These are phyloP conservation scores for Colletotrichum tabaci DNA, from an alignment of 2,329 filamentous ascomycete species.

Conservation along the genomic window DNA sequence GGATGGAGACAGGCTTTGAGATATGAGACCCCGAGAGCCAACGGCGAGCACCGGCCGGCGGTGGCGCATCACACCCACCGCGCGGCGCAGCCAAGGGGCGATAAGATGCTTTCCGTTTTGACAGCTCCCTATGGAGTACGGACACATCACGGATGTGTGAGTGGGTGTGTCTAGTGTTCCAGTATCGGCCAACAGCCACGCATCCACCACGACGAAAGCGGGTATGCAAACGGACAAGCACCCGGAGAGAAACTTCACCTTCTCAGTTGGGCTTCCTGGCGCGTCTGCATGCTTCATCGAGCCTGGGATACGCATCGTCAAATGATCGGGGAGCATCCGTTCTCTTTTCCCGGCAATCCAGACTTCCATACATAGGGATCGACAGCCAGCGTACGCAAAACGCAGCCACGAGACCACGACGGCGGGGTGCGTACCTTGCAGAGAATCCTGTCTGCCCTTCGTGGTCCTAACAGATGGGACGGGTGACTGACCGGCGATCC, in stretches of 20 bases:
- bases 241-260: constrained; percentile 15
- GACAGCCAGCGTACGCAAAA: constrained; percentile 29
- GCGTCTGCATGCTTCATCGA: not conserved
- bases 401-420: constrained; percentile 33
- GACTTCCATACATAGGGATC: constrained; percentile 32
- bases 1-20: constrained; percentile 1
- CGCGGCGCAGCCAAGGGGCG: not conserved
- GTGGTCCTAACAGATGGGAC: constrained; percentile 5
- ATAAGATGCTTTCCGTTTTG: not conserved
- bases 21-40: not conserved
- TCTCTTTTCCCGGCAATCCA: constrained; percentile 18
- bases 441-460: constrained; percentile 13
- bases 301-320: constrained; percentile 29
- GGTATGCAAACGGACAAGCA: constrained; percentile 26
- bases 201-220: constrained; percentile 1
- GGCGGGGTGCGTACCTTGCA: constrained; percentile 38
- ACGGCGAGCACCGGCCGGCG: constrained; percentile 16
- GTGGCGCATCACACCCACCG: not conserved
- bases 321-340: constrained; percentile 34
- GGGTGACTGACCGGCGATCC: constrained; percentile 16
- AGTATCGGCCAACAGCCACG: not conserved
- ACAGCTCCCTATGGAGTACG: not conserved
- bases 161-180: constrained; percentile 7
- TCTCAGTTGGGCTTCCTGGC: constrained; percentile 12
- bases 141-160: not conserved